Evolutionary conservation across 805 yeast species (phyloP), one percentile per base, ranked within the genome.

Genomic region (Kurtzmaniella cleridarum): DNA sequence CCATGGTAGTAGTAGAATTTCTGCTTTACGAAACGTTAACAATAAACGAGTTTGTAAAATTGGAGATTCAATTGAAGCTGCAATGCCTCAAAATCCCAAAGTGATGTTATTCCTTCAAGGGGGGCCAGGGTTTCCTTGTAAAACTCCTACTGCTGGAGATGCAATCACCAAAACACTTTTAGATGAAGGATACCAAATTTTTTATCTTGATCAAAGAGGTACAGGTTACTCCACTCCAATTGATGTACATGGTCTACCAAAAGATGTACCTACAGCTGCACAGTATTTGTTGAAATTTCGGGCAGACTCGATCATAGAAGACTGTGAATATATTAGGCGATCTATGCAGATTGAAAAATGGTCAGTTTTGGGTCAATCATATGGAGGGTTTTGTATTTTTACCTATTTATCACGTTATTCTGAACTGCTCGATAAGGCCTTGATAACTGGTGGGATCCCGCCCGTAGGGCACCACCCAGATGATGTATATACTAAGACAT

Each of bases 391-490:
- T 44, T 66, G 76, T 46, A 54, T 66, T 15, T 62, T 70, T 45
- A 71, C 76, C 3, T 77, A 77, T 48, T 51, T 74, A 14, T 73
- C 80, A 3, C 59, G 60, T 40, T 69, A 55, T 44, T 69, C 77
- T 1, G 51, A 53, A 1, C 57, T 73, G 2, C 42, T 78, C 20
- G 60, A 59, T 31, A 69, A 65, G 36, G 73, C 72, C 1, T 48
- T 78, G 13, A 53, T 77, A 17, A 70, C 83, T 1, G 84, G 81
- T 1, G 84, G 83, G 5, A 62, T 78, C 11, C 82, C 84, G 2
- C 82, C 83, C 1, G 51, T 78, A 13, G 62, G 60, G 5, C 50
- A 47, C 26, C 47, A 61, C 1, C 66, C 75, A 4, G 76, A 71
- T 35, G 70, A 71, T 29, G 80, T 78, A 7, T 75, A 77, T 45